Evolutionary conservation across 2,329 filamentous ascomycete genomes (phyloP), one percentile per base, ranked within the genome.

Genomic region (Fusarium sp.): DNA sequence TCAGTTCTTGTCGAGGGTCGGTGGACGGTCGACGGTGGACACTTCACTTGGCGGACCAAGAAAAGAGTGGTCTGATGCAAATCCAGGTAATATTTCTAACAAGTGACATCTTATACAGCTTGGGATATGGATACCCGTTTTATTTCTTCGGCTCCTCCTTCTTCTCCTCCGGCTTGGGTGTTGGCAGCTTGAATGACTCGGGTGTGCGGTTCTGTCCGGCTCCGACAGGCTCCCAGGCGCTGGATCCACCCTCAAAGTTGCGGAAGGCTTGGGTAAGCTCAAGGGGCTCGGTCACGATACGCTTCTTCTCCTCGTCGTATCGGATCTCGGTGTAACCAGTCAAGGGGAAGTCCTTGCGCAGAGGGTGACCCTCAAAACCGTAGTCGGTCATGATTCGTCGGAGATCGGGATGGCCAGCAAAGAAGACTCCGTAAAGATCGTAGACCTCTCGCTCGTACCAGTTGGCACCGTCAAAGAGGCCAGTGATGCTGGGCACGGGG

Each of bases 251-350:
- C 86, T 98, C 95, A 81, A 99, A 99, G 87, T 99, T 98, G 79
- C 97, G 92, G 91, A 97, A 99, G 9, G 97, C 97, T 86, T 99
- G 97, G 16, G 97, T 98, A 85, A 99, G 90, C 88, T 99, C 97
- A 59, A 99, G 88, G 45, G 97, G 97, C 88, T 99, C 97, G 35
- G 97, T 96, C 70, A 99, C 96, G 82, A 99, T 98, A 73, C 97
- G 91, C 91, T 99, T 99, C 94, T 98, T 99, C 90, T 99, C 97
- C 86, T 99, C 97, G 78, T 99, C 97, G 82, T 97, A 99, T 81
- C 97, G 91, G 77, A 99, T 93, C 87, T 99, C 97, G 36, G 97
- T 99, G 88, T 99, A 99, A 57, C 97, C 97, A 3, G 97, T 98
- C 83, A 99, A 86, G 25, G 97, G 97, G 87, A 99, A 99, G 83